These are phyloP conservation scores for Ophiosphaerella herpotricha DNA, from an alignment of 2,329 filamentous ascomycete species.

Conservation along the genomic window DNA sequence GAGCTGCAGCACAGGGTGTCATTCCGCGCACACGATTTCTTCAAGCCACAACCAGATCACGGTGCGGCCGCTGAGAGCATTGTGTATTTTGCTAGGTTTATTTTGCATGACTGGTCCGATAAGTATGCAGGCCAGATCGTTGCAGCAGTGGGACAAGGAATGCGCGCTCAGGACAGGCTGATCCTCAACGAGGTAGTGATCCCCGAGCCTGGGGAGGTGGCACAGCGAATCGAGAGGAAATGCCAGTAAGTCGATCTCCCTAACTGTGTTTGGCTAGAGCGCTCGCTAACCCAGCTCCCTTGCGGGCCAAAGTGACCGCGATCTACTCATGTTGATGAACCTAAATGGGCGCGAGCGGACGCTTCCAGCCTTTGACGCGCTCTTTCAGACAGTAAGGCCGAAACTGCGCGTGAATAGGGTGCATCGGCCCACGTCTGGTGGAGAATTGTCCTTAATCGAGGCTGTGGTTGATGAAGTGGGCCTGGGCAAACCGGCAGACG, in stretches of 20 bases:
- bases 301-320: background rate
- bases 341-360: slow-evolving; percentile 2
- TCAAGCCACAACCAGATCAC: slow-evolving; percentile 12
- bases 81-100: slow-evolving; percentile 34
- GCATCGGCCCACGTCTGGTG: background rate
- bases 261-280: no score
- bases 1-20: background rate
- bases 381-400: background rate
- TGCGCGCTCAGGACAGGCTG: slow-evolving; percentile 12
- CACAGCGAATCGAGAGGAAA: background rate
- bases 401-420: background rate
- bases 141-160: slow-evolving; percentile 27
- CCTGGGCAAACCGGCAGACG: background rate
- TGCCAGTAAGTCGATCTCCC: slow-evolving; percentile 1
- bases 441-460: background rate
- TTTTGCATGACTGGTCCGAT: slow-evolving; percentile 43
- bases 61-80: slow-evolving; percentile 1
- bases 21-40: slow-evolving; percentile 9
- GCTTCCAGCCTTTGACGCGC: background rate
- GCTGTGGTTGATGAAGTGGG: background rate
- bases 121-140: slow-evolving; percentile 38
- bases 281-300: background rate
- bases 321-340: slow-evolving; percentile 3
- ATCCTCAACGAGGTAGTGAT: slow-evolving; percentile 6
- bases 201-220: background rate